A percentile compares a stretch with the other conserved stretches of the same genome.
These are phyloP conservation scores for Alliaria petiolata DNA, from an alignment of 345 rosid genomes.

Conservation along the genomic window DNA sequence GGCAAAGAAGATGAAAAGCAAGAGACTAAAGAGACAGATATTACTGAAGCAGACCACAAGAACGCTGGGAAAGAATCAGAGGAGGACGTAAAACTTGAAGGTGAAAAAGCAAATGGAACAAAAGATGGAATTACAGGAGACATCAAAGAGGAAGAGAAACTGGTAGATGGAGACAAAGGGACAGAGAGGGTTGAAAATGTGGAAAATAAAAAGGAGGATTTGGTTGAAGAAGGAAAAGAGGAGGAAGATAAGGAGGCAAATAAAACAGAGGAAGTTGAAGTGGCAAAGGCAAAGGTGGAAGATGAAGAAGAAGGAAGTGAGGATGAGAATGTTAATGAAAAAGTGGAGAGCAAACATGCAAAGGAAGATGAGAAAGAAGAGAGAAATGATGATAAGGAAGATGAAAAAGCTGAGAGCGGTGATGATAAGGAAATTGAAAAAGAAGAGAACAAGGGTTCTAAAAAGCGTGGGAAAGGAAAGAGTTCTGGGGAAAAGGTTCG, in stretches of 20 bases:
- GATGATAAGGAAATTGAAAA: slow-evolving; percentile 33
- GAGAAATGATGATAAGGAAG: slow-evolving; percentile 13
- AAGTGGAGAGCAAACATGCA: slow-evolving; percentile 8
- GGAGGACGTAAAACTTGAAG: slow-evolving; percentile 15
- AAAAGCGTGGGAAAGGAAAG: slow-evolving; percentile 42
- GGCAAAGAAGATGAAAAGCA: slow-evolving; percentile 21
- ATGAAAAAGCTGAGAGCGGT: slow-evolving; percentile 13
- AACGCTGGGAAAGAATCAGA: slow-evolving; percentile 21
- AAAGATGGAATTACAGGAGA: slow-evolving; percentile 19
- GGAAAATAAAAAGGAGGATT: neutral
- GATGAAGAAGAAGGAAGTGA: slow-evolving; percentile 17
- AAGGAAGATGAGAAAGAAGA: slow-evolving; percentile 21
- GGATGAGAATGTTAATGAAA: slow-evolving; percentile 22
- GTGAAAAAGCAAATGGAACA: slow-evolving; percentile 24
- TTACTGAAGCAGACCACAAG: slow-evolving; percentile 12
- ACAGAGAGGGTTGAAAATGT: neutral
- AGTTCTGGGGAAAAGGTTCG: slow-evolving; percentile 34
- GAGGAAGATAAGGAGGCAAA: slow-evolving; percentile 1
- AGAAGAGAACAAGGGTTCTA: slow-evolving; percentile 40
- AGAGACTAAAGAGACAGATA: slow-evolving; percentile 4
- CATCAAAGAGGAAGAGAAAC: slow-evolving; percentile 4
- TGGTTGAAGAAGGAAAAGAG: slow-evolving; percentile 22
- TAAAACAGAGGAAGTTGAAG: slow-evolving; percentile 17
- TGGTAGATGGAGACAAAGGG: slow-evolving; percentile 16
- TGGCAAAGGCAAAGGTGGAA: neutral